phyloP scores from a whole-genome alignment of 2,329 filamentous ascomycete species.

The Fusarium sp. region DNA sequence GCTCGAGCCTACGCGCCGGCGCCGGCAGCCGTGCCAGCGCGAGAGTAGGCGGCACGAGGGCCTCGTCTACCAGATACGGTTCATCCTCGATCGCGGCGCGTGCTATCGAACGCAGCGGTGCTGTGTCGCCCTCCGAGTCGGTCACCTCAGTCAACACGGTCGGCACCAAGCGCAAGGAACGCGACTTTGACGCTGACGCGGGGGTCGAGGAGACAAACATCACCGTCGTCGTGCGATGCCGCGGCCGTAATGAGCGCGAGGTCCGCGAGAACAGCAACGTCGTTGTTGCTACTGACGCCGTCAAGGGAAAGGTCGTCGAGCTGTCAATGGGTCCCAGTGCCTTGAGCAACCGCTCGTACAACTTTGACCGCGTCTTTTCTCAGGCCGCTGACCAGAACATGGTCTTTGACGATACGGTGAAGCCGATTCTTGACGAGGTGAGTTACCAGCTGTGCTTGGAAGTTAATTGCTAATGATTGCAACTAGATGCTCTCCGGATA shows the following conservation, averaged over 20 bases:
- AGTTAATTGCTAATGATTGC: constrained; percentile 9
- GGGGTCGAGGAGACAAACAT: constrained; percentile 90
- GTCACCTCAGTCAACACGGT: constrained; percentile 68
- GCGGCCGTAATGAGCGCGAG: constrained; percentile 92
- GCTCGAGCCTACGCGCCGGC: constrained; percentile 45
- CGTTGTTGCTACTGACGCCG: constrained; percentile 88
- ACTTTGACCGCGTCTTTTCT: constrained; percentile 97
- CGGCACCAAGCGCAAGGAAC: constrained; percentile 85
- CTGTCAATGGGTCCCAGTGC: constrained; percentile 93
- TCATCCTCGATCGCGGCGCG: constrained; percentile 35
- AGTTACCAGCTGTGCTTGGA: constrained; percentile 38
- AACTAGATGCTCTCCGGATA: constrained; percentile 90
- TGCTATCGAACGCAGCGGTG: constrained; percentile 49
- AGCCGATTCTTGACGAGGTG: constrained; percentile 93
- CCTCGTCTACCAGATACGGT: constrained; percentile 43
- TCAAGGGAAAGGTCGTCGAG: constrained; percentile 85
- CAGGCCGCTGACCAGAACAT: constrained; percentile 93
- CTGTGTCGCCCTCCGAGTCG: constrained; percentile 79
- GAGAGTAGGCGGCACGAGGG: constrained; percentile 37
- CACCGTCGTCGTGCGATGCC: constrained; percentile 94
- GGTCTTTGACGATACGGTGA: constrained; percentile 95
- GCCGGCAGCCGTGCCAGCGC: constrained; percentile 41
- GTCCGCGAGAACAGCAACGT: constrained; percentile 95
- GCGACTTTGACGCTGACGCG: constrained; percentile 78
- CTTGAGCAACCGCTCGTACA: constrained; percentile 94